phyloP scores from a whole-genome alignment of 352 stramenopile genomes.

The Pythium periplocum region DNA sequence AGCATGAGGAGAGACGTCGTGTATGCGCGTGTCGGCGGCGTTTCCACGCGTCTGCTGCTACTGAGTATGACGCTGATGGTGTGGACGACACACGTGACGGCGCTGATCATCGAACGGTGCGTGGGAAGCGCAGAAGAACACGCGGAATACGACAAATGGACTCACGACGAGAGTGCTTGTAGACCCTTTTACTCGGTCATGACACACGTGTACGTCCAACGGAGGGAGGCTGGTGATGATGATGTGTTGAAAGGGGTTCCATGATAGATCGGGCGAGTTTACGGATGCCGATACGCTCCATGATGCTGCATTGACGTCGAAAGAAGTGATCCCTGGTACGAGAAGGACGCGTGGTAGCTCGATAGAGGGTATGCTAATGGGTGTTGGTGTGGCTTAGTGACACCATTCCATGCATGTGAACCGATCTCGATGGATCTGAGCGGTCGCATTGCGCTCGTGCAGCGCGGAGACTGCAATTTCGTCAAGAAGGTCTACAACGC shows the following conservation, averaged over 20 bases:
- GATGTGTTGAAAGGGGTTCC: too few relatives aligned
- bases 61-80: background rate
- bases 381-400: constrained; percentile 18
- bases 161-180: too few relatives aligned
- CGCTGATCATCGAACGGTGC: constrained; percentile 13
- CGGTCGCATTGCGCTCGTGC: constrained; percentile 67
- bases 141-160: too few relatives aligned
- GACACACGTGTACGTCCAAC: constrained; percentile 56
- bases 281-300: constrained; percentile 51
- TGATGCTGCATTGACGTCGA: constrained; percentile 20
- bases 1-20: too few relatives aligned
- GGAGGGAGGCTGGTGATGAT: too few relatives aligned
- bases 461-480: constrained; percentile 68
- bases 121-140: too few relatives aligned
- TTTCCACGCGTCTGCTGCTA: background rate
- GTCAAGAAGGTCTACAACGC: constrained; percentile 44
- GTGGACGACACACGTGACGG: background rate
- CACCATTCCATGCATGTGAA: constrained; percentile 60
- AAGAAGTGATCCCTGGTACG: constrained; percentile 41
- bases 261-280: constrained; percentile 58
- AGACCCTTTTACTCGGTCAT: constrained; percentile 27
- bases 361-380: background rate
- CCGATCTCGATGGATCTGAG: constrained; percentile 32
- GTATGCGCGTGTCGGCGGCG: background rate
- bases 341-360: background rate